These are phyloP conservation scores for Sapria himalayana DNA, from an alignment of 345 rosid genomes.

Conservation along the genomic window DNA sequence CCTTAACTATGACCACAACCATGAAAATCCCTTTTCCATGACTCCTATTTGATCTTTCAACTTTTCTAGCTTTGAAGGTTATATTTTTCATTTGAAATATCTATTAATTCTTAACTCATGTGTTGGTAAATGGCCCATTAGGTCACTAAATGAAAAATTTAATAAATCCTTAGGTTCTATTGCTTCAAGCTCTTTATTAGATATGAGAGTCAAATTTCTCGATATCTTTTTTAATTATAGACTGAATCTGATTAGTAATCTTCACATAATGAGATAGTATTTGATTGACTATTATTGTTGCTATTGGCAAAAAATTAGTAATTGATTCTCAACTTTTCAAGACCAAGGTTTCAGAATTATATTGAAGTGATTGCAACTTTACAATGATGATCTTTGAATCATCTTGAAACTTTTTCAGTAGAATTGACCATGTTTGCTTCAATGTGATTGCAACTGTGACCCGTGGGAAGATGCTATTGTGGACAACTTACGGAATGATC, in stretches of 20 bases:
- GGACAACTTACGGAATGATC: constrained; percentile 2
- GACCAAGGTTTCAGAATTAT: not conserved
- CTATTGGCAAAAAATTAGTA: not conserved
- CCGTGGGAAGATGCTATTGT: not conserved
- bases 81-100: not conserved
- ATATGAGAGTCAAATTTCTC: not conserved
- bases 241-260: not conserved
- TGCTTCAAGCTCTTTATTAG: not conserved
- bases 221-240: too few relatives aligned
- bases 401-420: not conserved
- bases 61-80: not conserved
- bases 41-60: not conserved
- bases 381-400: not conserved
- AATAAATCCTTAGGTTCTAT: constrained; percentile 4
- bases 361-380: not conserved
- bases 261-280: not conserved
- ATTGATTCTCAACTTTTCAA: not conserved
- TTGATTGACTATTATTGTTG: constrained; percentile 1
- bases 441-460: not conserved
- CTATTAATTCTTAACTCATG: constrained; percentile 1
- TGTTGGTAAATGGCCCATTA: not conserved
- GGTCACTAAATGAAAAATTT: not conserved
- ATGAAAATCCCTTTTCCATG: constrained; percentile 1
- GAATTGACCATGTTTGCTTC: not conserved
- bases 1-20: not conserved